Evolutionary conservation across 2,329 filamentous ascomycete genomes (phyloP).

Genomic region (Calonectria pauciramosa): DNA sequence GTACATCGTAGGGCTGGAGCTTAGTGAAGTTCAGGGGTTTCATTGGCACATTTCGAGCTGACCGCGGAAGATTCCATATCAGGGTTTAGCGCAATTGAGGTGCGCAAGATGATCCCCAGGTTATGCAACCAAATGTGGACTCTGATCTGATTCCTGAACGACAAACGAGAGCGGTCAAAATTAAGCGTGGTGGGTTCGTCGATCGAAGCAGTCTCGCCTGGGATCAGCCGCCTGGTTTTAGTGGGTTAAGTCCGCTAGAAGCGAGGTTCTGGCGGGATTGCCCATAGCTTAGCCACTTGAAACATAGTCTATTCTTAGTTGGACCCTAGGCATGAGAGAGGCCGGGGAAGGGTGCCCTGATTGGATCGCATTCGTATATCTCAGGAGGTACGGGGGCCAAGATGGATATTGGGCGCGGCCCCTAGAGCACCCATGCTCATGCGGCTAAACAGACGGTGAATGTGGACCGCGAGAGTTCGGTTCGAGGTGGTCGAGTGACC

Average conservation of each 20-base stretch:
- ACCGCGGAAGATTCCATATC: background rate
- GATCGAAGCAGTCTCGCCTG: background rate
- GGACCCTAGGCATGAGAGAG: background rate
- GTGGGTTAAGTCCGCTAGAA: background rate
- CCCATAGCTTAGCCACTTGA: background rate
- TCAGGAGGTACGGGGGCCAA: background rate
- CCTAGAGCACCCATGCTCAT: background rate
- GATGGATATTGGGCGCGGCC: background rate
- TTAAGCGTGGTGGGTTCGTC: background rate
- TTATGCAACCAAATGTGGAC: background rate
- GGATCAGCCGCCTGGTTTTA: background rate
- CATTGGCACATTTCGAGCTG: background rate
- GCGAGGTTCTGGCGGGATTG: background rate
- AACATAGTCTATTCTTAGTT: background rate
- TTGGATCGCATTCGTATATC: background rate
- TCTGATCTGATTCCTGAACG: background rate
- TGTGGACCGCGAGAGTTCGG: background rate
- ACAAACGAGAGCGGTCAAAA: background rate
- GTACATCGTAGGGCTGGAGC: background rate
- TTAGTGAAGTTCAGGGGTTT: background rate
- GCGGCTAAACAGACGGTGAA: background rate
- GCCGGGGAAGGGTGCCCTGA: background rate
- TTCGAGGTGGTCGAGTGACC: background rate
- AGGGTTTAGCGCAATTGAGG: background rate
- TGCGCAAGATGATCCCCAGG: background rate